Evolutionary conservation across 2,329 filamentous ascomycete genomes (phyloP).

Genomic region (Thielaviopsis euricoi): DNA sequence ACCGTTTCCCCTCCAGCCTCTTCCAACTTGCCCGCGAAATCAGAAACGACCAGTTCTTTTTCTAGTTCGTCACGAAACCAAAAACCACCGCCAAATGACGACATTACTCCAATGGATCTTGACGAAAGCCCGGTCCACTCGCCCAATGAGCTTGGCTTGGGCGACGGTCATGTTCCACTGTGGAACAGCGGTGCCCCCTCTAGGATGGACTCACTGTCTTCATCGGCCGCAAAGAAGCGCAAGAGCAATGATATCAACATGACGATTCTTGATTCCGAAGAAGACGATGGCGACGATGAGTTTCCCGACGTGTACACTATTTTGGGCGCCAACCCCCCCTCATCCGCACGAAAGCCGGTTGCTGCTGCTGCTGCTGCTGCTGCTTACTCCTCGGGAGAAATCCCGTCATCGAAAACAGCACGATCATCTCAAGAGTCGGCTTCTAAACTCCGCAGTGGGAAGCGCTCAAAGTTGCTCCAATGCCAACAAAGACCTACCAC

Average conservation of each 20-base stretch:
- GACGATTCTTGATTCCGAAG: conserved; percentile 15
- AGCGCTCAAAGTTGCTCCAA: conserved; percentile 4
- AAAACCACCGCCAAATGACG: not conserved
- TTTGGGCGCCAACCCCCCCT: conserved; percentile 24
- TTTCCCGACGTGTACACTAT: conserved; percentile 39
- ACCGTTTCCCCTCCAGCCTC: not conserved
- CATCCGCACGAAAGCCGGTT: conserved; percentile 18
- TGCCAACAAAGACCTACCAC: conserved; percentile 14
- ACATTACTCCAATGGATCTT: conserved; percentile 20
- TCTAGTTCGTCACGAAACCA: not conserved
- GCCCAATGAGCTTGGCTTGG: conserved; percentile 21
- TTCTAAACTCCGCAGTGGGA: conserved; percentile 3
- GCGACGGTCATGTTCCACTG: conserved; percentile 21
- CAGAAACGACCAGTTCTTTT: not conserved
- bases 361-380: too few relatives aligned
- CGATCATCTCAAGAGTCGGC: not conserved
- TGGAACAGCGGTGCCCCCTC: conserved; percentile 28
- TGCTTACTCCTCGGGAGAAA: not conserved
- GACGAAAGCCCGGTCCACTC: conserved; percentile 22
- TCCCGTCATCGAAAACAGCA: not conserved
- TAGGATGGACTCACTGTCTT: conserved; percentile 20
- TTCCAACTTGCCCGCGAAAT: not conserved
- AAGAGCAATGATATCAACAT: conserved; percentile 31
- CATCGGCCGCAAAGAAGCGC: conserved; percentile 31
- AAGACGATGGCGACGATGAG: conserved; percentile 24